Evolutionary conservation across 495 filamentous ascomycete species (phyloP), one percentile per base, ranked within the genome.

Genomic region (Talaromyces proteolyticus): DNA sequence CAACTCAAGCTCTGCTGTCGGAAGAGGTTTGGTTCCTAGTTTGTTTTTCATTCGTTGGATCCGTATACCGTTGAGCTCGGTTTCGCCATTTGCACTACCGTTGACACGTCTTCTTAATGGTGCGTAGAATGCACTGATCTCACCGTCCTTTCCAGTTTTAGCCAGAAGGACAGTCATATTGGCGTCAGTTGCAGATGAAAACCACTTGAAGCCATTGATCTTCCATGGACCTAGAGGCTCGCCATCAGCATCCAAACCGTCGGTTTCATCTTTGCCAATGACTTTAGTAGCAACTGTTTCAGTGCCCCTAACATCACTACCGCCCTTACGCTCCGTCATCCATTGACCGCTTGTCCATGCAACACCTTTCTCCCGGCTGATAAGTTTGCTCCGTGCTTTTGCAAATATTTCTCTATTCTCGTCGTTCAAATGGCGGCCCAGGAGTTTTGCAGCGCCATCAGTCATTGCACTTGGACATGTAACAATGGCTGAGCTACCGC

Each of bases 321-420:
- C 87, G 6, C 86, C 87, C 0, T 75, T 65, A n/a, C 87, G 76
- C 56, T 91, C 87, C 0, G 88, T 91, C 88, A 91, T 91, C 88
- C 88, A 92, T 59, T 91, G 87, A 0, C 88, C 87, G 24, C 77
- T 82, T 4, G 86, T 90, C 87, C 86, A 90, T 14, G 78, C 74
- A 14, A 66, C 50, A 11, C 57, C 51, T 3, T 82, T 72, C 50
- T 86, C 75, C 6, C 81, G 72, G 4, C 79, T 80, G 21, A 72
- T 78, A 8, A 87, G 58, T 12, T 66, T 65, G 11, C 69, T 53
- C 60, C 78, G 70, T 42, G 80, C 68, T 24, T 65, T 55, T 52
- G 75, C 59, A 59, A 88, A 67, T 44, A 86, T 65, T 60, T 67
- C 18, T 46, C 53, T 19, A 44, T 56, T 18, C 52, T 60, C 11